Conservation (phyloP, 306 rosid species). For the Quercus ilex region DNA sequence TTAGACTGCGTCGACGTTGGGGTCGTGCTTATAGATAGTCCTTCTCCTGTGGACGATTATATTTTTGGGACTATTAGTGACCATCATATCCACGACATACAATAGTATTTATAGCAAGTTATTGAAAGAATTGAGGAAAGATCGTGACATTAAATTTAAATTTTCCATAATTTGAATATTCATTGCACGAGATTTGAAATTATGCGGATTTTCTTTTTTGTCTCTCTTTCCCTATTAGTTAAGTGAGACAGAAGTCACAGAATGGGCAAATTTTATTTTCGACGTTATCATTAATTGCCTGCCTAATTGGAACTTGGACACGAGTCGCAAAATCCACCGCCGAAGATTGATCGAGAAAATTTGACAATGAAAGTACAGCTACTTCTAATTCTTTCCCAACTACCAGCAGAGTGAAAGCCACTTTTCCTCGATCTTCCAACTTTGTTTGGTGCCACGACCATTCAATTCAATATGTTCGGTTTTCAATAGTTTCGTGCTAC, state of each 20-base stretch:
- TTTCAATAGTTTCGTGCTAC: background rate
- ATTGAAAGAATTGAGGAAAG: too few relatives aligned
- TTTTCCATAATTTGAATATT: too few relatives aligned
- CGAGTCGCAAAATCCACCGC: background rate
- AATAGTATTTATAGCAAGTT: accelerated
- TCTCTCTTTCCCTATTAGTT: too few relatives aligned
- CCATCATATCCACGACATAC: accelerated
- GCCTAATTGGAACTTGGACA: background rate
- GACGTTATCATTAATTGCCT: background rate
- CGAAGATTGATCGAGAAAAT: background rate
- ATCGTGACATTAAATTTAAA: too few relatives aligned
- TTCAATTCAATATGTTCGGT: background rate
- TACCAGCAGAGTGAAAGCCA: background rate
- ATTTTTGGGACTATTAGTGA: too few relatives aligned
- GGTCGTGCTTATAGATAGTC: too few relatives aligned
- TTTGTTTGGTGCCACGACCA: background rate
- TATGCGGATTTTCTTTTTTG: too few relatives aligned
- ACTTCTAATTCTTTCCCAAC: background rate
- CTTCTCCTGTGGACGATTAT: too few relatives aligned
- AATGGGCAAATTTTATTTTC: too few relatives aligned
- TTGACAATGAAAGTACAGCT: background rate
- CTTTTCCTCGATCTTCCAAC: background rate
- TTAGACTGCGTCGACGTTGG: too few relatives aligned
- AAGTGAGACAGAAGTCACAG: too few relatives aligned
- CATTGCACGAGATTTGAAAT: too few relatives aligned